phyloP scores from a whole-genome alignment of 352 stramenopile genomes.

The Pythium rishiriense region DNA sequence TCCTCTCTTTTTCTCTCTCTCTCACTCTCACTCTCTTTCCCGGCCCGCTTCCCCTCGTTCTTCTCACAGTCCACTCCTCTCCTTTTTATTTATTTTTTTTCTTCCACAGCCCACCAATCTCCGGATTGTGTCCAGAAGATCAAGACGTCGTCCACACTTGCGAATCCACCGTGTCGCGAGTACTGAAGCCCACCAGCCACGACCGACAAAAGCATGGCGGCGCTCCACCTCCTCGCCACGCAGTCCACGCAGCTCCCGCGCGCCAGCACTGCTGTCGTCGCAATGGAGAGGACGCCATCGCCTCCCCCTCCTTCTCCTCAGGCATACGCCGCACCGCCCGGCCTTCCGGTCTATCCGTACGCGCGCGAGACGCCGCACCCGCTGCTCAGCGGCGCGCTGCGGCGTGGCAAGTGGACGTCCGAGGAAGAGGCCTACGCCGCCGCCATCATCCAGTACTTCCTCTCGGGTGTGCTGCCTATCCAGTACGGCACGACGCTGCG shows the following conservation, averaged over 20 bases:
- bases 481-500: constrained; percentile 77
- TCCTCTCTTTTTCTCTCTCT: neutral
- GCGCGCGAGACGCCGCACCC: constrained; percentile 15
- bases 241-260: constrained; percentile 22
- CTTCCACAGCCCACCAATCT: neutral
- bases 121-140: constrained; percentile 10
- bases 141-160: constrained; percentile 21
- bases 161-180: neutral
- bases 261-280: neutral
- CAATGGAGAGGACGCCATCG: neutral
- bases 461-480: constrained; percentile 57
- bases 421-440: constrained; percentile 68
- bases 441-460: constrained; percentile 72
- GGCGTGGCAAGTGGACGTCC: constrained; percentile 72
- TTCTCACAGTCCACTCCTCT: constrained; percentile 3
- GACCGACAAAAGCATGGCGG: constrained; percentile 10
- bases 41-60: neutral
- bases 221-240: constrained; percentile 21
- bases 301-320: neutral
- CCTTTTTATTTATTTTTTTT: neutral
- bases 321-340: constrained; percentile 4
- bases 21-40: neutral
- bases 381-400: constrained; percentile 31
- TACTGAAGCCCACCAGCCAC: neutral
- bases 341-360: constrained; percentile 19